A percentile compares a stretch with the other conserved stretches of the same genome.
These are phyloP conservation scores for Cladophialophora chaetospira DNA, from an alignment of 2,329 filamentous ascomycete genomes.

Conservation along the genomic window DNA sequence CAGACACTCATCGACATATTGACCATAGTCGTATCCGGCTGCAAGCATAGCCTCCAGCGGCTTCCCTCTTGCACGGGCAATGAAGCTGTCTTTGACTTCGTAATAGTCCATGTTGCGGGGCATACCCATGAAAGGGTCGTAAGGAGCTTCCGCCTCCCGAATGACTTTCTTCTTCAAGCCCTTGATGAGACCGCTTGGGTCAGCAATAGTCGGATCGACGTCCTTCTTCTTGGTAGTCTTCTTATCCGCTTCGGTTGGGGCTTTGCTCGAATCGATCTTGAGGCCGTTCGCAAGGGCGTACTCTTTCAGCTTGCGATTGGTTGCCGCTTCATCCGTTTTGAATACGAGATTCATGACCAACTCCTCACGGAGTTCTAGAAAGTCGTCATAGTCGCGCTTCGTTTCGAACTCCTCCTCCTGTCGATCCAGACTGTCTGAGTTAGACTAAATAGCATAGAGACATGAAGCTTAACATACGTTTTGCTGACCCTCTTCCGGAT, in stretches of 20 bases:
- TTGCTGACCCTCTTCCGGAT: conserved; percentile 75
- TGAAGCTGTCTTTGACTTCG: conserved; percentile 68
- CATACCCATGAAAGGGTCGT: conserved; percentile 85
- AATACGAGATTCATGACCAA: conserved; percentile 86
- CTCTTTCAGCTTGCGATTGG: conserved; percentile 59
- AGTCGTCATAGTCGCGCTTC: conserved; percentile 84
- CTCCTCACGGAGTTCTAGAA: conserved; percentile 88
- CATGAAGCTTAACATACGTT: conserved; percentile 43
- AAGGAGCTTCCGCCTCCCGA: conserved; percentile 69
- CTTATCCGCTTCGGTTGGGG: conserved; percentile 69
- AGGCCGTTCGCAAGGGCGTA: conserved; percentile 73
- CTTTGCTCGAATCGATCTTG: conserved; percentile 65
- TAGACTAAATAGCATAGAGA: conserved; percentile 32
- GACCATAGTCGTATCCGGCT: conserved; percentile 79
- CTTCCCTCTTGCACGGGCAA: conserved; percentile 68
- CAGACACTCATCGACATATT: conserved; percentile 79
- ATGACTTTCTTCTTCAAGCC: conserved; percentile 70
- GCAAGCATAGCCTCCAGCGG: conserved; percentile 66
- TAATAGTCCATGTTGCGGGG: conserved; percentile 70
- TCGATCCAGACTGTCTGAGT: conserved; percentile 73
- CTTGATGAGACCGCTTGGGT: conserved; percentile 64
- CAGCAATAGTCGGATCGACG: conserved; percentile 23
- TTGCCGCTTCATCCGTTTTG: conserved; percentile 67
- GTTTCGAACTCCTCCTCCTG: conserved; percentile 88
- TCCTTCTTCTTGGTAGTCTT: conserved; percentile 45